Evolutionary conservation across 768 basidiomycete species (phyloP).

Genomic region (Kwoniella europaea): DNA sequence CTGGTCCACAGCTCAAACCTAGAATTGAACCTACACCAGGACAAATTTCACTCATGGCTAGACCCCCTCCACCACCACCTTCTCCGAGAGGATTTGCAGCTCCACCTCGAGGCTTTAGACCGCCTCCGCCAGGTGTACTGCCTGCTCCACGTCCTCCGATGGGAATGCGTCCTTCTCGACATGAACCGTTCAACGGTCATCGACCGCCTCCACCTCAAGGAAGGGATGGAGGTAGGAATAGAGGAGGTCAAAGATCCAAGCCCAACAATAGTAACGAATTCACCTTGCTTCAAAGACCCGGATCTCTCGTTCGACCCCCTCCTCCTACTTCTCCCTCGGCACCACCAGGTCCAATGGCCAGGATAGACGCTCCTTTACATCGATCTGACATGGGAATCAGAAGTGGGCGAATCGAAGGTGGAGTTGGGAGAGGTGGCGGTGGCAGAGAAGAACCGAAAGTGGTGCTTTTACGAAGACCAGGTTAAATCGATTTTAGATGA

Average conservation of each 20-base stretch:
- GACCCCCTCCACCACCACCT: slow-evolving; percentile 17
- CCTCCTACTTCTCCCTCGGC: background rate
- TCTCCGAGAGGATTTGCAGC: background rate
- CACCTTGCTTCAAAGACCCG: slow-evolving; percentile 44
- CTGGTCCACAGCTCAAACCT: slow-evolving; percentile 15
- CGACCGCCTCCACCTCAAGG: background rate
- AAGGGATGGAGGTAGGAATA: slow-evolving; percentile 21
- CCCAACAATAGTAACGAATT: slow-evolving; percentile 28
- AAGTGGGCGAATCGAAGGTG: background rate
- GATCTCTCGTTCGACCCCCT: slow-evolving; percentile 22
- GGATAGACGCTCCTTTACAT: slow-evolving; percentile 7
- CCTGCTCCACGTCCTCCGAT: slow-evolving; percentile 8
- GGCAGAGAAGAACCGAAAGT: slow-evolving; percentile 26
- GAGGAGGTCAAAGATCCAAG: slow-evolving; percentile 7
- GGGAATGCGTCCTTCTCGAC: background rate
- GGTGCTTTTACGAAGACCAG: slow-evolving; percentile 32
- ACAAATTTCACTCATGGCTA: slow-evolving; percentile 2
- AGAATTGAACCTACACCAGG: slow-evolving; percentile 3
- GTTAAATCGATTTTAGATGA: slow-evolving; percentile 8
- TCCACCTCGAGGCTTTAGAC: background rate
- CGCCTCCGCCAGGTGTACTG: background rate
- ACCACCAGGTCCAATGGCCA: background rate
- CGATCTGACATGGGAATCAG: background rate
- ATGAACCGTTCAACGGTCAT: background rate
- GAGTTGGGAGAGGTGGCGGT: background rate